phyloP scores from a whole-genome alignment of 345 rosid genomes.

The Arabis hirsuta region DNA sequence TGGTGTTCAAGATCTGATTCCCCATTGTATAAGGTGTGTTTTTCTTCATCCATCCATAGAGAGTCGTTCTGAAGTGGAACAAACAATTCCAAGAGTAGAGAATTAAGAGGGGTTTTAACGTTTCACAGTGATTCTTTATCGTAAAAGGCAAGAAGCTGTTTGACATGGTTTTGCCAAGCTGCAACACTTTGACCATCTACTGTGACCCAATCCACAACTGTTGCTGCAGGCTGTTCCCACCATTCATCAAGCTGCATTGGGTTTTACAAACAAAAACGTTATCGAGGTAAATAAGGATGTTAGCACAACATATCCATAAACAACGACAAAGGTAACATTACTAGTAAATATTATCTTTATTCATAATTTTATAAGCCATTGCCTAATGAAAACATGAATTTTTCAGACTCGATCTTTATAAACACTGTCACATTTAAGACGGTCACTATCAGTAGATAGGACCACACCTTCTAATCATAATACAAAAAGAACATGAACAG shows the following conservation, averaged over 20 bases:
- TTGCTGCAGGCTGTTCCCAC: conserved; percentile 98
- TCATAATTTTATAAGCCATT: background rate
- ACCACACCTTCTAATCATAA: no score
- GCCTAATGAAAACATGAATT: background rate
- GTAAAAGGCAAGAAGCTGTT: conserved; percentile 79
- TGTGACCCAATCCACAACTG: conserved; percentile 85
- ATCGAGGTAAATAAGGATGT: background rate
- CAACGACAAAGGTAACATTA: no score
- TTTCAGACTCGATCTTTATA: background rate
- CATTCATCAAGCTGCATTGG: conserved; percentile 80
- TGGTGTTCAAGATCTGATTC: conserved; percentile 3
- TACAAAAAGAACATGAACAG: no score
- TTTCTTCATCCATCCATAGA: background rate
- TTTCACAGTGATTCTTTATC: conserved; percentile 56
- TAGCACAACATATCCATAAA: no score
- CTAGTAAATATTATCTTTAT: no score
- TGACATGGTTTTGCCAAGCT: conserved; percentile 91
- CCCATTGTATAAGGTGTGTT: background rate
- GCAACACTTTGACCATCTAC: conserved; percentile 86
- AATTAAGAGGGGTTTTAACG: background rate
- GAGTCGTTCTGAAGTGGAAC: background rate
- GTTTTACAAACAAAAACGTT: background rate
- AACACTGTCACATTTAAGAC: no score
- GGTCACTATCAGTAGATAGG: no score
- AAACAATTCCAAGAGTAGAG: background rate